Evolutionary conservation across 192 early-diverging fungal genomes (phyloP).

Genomic region (Lobulomyces angularis): DNA sequence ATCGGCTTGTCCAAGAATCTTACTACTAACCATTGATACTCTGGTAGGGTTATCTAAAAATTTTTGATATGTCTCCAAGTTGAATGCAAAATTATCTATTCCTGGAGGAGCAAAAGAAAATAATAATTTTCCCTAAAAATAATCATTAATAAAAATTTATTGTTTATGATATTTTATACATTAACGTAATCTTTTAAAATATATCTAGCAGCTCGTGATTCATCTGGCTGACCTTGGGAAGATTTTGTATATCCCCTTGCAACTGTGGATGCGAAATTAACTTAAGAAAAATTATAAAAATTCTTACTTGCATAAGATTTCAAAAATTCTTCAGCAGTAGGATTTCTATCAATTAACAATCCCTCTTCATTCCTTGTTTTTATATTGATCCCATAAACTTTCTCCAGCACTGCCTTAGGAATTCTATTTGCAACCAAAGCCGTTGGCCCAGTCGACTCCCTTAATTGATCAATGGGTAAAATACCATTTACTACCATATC

Average conservation of each 20-base stretch:
- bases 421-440: constrained; percentile 69
- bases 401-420: constrained; percentile 76
- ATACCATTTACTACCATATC: constrained; percentile 99
- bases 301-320: constrained; percentile 67
- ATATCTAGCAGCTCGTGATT: constrained; percentile 88
- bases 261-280: constrained; percentile 33
- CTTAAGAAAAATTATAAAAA: neutral
- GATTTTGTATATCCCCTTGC: constrained; percentile 83
- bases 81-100: too few species aligned
- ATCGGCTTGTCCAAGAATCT: too few species aligned
- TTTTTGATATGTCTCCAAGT: too few species aligned
- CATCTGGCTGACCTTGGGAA: constrained; percentile 94
- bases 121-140: too few species aligned
- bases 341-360: constrained; percentile 22
- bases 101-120: too few species aligned
- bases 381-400: constrained; percentile 88
- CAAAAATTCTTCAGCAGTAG: constrained; percentile 84
- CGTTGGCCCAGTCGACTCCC: constrained; percentile 83
- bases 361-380: constrained; percentile 56
- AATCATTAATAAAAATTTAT: neutral
- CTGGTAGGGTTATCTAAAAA: too few species aligned
- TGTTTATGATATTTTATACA: constrained; percentile 19
- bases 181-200: constrained; percentile 97
- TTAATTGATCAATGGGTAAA: constrained; percentile 94
- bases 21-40: too few species aligned